Evolutionary conservation across 108 stramenopile genomes (phyloP), one percentile per base, ranked within the genome.

Genomic region (Nitzschia putrida): DNA sequence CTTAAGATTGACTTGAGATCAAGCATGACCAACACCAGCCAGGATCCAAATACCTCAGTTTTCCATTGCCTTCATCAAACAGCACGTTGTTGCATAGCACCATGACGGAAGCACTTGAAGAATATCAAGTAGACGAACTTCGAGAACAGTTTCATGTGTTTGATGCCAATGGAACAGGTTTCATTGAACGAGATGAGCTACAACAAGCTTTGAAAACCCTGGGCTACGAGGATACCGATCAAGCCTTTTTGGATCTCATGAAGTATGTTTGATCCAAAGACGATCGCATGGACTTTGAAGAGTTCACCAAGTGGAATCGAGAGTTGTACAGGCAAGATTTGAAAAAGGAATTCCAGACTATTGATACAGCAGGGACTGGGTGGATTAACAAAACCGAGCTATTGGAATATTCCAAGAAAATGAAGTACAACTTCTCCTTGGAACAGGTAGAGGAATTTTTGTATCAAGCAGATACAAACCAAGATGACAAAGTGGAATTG

Each of bases 271-370:
- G 40, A 40, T 64, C 63, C 20, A 47, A 3, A 1, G 63, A 64
- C 24, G 45, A 64, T 47, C n/a, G 40, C 2, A n/a, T 64, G 44
- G 22, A 47, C 24, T 60, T 64, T 47, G 63, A 64, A 45, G 63
- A 64, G 25, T 64, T 64, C 63, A 64, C 47, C 3, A n/a, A 42
- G 22, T 64, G 63, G 63, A 64, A 64, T 64, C 38, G 45, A 13
- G 38, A 41, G 22, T 41, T 64, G 11, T 64, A 41, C 38, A 64
- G 47, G 11, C 44, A 64, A 37, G 63, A 64, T 2, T 45, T 64
- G 63, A 64, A 64, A 7, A 24, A 14, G 23, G 40, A 64, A 64
- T 64, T 64, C 45, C n/a, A 64, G 4, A 14, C 22, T 12, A 64
- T 64, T 25, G 63, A 64, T 23, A 18, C 8, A 11, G 63, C 44